Percentiles rank a stretch among this genome's conserved stretches.
phyloP scores from a whole-genome alignment of 2,329 filamentous ascomycete genomes.

The Sporothrix luriei region DNA sequence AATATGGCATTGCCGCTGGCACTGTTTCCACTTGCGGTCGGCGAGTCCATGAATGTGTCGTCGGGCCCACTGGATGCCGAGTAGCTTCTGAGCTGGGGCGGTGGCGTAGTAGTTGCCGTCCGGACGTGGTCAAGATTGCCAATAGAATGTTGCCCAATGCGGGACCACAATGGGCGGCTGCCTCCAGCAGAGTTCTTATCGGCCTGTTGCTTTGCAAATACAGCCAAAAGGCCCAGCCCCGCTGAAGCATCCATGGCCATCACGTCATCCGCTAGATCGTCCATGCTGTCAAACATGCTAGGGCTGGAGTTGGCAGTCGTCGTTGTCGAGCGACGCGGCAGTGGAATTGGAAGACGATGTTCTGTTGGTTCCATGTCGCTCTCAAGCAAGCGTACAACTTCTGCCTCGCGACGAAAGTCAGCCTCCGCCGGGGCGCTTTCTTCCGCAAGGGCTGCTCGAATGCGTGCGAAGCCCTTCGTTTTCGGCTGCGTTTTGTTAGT shows the following conservation, averaged over 20 bases:
- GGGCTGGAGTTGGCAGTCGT: conserved; percentile 70
- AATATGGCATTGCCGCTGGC: conserved; percentile 31
- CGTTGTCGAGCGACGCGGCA: conserved; percentile 44
- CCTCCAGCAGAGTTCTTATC: conserved; percentile 69
- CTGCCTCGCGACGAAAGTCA: conserved; percentile 86
- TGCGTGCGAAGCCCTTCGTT: conserved; percentile 92
- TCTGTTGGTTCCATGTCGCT: conserved; percentile 69
- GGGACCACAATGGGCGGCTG: conserved; percentile 73
- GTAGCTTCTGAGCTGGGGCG: conserved; percentile 40
- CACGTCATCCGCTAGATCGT: conserved; percentile 69
- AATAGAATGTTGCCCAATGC: conserved; percentile 49
- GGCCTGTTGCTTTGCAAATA: conserved; percentile 70
- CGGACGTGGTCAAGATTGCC: conserved; percentile 18
- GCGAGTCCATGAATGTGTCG: conserved; percentile 39
- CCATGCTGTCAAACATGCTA: conserved; percentile 61
- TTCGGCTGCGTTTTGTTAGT: conserved; percentile 60
- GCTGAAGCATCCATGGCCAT: conserved; percentile 59
- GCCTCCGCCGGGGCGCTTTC: conserved; percentile 85
- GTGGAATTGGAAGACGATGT: conserved; percentile 36
- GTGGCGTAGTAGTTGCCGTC: conserved; percentile 49
- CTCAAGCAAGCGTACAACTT: conserved; percentile 92
- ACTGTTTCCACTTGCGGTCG: conserved; percentile 11
- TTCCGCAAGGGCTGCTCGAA: conserved; percentile 84
- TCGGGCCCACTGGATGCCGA: conserved; percentile 56
- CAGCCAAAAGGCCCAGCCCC: conserved; percentile 56